These are phyloP conservation scores for Penicillium corylophilum DNA, from an alignment of 2,329 filamentous ascomycete genomes.

Conservation along the genomic window DNA sequence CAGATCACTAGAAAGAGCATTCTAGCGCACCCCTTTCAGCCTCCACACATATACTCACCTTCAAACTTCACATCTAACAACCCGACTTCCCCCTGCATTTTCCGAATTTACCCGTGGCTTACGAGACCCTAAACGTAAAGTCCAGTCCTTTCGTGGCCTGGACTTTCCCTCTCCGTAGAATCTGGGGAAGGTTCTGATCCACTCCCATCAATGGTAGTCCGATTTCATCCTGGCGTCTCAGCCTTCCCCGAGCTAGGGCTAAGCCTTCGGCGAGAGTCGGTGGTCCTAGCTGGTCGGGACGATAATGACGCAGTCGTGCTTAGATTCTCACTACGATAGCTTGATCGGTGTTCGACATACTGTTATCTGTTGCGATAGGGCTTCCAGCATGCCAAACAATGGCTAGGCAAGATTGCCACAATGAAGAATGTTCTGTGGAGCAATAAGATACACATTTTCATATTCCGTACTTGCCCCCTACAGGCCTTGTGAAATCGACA, in stretches of 20 bases:
- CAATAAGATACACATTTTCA: neutral
- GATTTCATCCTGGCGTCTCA: slow-evolving; percentile 1
- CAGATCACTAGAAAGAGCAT: neutral
- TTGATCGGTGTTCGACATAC: neutral
- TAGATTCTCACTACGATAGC: neutral
- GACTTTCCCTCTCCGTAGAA: slow-evolving; percentile 2
- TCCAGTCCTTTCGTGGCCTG: neutral
- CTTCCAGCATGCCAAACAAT: neutral
- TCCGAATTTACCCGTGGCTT: slow-evolving; percentile 5
- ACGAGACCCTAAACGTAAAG: neutral
- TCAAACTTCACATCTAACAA: neutral
- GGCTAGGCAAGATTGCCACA: neutral
- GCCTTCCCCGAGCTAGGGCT: neutral
- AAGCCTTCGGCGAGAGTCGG: slow-evolving; percentile 3
- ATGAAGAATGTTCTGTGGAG: neutral
- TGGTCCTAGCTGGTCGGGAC: neutral
- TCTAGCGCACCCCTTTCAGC: neutral
- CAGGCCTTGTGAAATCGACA: too few relatives aligned
- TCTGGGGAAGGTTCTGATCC: slow-evolving; percentile 8
- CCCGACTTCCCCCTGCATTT: neutral
- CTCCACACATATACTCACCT: neutral
- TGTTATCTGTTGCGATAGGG: neutral
- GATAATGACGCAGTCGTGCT: neutral
- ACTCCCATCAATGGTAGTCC: slow-evolving; percentile 1
- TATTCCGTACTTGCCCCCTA: too few relatives aligned